Conservation (phyloP, 306 rosid species). For the Cucumis cinereus region DNA sequence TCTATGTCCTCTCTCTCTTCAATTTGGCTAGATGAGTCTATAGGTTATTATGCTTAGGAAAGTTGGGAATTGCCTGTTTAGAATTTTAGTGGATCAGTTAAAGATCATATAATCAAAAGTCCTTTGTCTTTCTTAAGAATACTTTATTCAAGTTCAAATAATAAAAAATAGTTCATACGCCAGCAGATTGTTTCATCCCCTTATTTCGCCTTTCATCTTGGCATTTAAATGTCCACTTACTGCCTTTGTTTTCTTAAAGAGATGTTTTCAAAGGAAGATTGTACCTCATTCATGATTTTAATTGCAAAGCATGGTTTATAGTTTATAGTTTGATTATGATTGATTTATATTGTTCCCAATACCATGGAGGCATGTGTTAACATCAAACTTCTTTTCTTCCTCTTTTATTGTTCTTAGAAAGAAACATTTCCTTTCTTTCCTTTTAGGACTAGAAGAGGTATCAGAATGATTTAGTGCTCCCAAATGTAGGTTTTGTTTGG, state of each 20-base stretch:
- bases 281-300: slow-evolving; percentile 19
- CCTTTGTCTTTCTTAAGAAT: background rate
- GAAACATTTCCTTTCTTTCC: background rate
- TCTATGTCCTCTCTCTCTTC: background rate
- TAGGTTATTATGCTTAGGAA: background rate
- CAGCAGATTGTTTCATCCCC: background rate
- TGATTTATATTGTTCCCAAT: slow-evolving; percentile 51
- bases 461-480: slow-evolving; percentile 16
- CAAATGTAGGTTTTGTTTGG: slow-evolving; percentile 30
- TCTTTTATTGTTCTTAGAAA: background rate
- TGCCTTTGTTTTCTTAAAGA: background rate
- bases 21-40: background rate
- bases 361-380: slow-evolving; percentile 34
- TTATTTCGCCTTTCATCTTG: background rate
- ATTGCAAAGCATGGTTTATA: slow-evolving; percentile 18
- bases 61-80: background rate
- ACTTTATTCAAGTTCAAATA: background rate
- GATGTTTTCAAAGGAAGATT: slow-evolving; percentile 8
- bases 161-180: background rate
- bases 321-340: slow-evolving; percentile 37
- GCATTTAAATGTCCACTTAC: background rate
- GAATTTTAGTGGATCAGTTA: background rate
- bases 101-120: background rate
- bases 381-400: slow-evolving; percentile 5
- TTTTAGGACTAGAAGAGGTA: background rate